These are phyloP conservation scores for Polyporus arcularius DNA, from an alignment of 768 basidiomycete species.

Conservation along the genomic window DNA sequence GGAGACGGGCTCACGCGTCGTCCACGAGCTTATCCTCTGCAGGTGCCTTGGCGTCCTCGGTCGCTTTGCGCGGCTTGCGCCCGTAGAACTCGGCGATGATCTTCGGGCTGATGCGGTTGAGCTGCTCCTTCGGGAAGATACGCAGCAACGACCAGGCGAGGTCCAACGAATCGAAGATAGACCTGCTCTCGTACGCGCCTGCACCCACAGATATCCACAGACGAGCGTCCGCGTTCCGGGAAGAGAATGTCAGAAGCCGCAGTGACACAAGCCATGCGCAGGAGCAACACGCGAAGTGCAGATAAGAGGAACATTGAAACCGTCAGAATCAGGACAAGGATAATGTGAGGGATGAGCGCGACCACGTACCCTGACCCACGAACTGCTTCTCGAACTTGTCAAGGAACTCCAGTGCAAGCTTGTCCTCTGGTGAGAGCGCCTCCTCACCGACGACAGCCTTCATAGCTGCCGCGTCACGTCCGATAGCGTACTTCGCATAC, in stretches of 20 bases:
- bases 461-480: conserved; percentile 96
- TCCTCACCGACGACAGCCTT: conserved; percentile 99
- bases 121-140: conserved; percentile 98
- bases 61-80: conserved; percentile 74
- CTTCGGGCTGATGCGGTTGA: conserved; percentile 97
- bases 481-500: conserved; percentile 99
- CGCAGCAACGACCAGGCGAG: conserved; percentile 95
- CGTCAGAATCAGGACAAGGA: conserved; percentile 16
- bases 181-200: conserved; percentile 94
- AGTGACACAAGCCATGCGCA: neutral
- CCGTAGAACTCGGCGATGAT: conserved; percentile 93
- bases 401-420: conserved; percentile 94
- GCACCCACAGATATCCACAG: neutral
- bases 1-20: conserved; percentile 30
- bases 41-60: conserved; percentile 45
- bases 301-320: conserved; percentile 2
- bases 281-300: neutral
- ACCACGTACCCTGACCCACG: conserved; percentile 83
- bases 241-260: neutral
- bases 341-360: neutral
- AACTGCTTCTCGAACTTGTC: conserved; percentile 98
- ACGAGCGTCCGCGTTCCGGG: neutral
- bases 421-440: conserved; percentile 92
- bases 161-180: conserved; percentile 96
- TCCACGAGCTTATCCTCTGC: conserved; percentile 67